A percentile compares a stretch with the other conserved stretches of the same genome.
Evolutionary conservation across 768 basidiomycete genomes (phyloP).

Genomic region (Amyloporia xantha): DNA sequence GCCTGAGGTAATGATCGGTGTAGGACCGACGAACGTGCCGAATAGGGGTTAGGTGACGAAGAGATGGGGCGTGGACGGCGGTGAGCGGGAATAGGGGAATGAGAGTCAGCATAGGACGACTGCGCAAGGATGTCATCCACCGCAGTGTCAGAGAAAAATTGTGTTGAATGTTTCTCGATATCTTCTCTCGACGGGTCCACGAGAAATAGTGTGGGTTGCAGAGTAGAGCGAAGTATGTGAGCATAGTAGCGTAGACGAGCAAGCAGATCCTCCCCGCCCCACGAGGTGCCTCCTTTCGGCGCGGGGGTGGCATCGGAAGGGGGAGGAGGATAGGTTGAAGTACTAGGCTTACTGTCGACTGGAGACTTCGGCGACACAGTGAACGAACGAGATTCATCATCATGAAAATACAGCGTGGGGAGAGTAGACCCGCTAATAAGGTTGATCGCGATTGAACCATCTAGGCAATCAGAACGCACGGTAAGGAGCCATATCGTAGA

Average conservation of each 20-base stretch:
- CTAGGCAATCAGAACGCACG: conserved; percentile 33
- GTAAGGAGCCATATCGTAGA: not conserved
- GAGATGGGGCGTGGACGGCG: conserved; percentile 66
- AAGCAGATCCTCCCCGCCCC: conserved; percentile 87
- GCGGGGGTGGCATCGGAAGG: conserved; percentile 43
- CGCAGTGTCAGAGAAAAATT: conserved; percentile 79
- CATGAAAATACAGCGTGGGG: conserved; percentile 91
- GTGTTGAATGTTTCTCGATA: conserved; percentile 83
- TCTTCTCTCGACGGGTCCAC: conserved; percentile 92
- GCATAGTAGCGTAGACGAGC: conserved; percentile 70
- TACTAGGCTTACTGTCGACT: conserved; percentile 21
- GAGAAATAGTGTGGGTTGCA: conserved; percentile 83
- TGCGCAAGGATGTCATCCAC: conserved; percentile 83
- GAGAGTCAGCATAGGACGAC: conserved; percentile 68
- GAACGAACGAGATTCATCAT: conserved; percentile 88
- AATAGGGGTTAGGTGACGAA: conserved; percentile 46
- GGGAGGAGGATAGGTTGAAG: conserved; percentile 54
- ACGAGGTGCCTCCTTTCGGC: conserved; percentile 44
- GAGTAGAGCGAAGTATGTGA: conserved; percentile 75
- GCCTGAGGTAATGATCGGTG: conserved; percentile 68
- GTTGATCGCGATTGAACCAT: conserved; percentile 86
- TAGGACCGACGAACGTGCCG: conserved; percentile 65
- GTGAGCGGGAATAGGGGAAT: conserved; percentile 81
- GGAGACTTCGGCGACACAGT: conserved; percentile 40
- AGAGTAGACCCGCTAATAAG: conserved; percentile 80